These are phyloP conservation scores for Euryodendron excelsum DNA, from an alignment of 148 eudicot genomes.

Conservation along the genomic window DNA sequence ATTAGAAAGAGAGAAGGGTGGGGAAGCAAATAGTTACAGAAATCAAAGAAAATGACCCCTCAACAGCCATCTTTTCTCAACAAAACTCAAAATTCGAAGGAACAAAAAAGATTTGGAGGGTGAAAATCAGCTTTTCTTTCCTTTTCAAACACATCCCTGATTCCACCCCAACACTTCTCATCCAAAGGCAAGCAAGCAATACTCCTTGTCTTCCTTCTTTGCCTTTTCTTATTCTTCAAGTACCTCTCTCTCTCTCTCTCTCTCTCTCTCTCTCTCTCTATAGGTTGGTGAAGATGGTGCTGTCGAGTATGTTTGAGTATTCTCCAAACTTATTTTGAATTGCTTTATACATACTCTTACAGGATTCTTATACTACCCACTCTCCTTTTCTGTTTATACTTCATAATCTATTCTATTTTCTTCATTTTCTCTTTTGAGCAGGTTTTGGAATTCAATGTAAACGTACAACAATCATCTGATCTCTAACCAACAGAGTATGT, in stretches of 20 bases:
- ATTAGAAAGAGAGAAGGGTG: not conserved
- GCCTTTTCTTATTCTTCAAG: conserved; percentile 50
- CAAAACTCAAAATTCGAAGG: not conserved
- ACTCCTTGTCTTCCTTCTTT: conserved; percentile 5
- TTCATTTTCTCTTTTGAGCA: not conserved
- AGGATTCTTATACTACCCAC: conserved; percentile 33
- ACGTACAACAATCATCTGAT: not conserved
- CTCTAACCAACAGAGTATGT: not conserved
- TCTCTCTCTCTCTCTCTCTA: conserved; percentile 21
- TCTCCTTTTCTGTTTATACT: conserved; percentile 9
- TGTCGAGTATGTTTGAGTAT: conserved; percentile 40
- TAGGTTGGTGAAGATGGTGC: conserved; percentile 46
- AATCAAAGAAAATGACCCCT: conserved; percentile 29
- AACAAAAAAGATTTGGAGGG: conserved; percentile 10
- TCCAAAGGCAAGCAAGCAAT: conserved; percentile 43
- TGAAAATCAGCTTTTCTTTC: conserved; percentile 40
- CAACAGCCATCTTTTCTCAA: conserved; percentile 23
- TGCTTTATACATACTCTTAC: conserved; percentile 56
- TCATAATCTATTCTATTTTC: not conserved
- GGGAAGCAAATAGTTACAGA: not conserved
- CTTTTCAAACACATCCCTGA: conserved; percentile 39
- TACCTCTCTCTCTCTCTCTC: conserved; percentile 31
- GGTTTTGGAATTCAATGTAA: not conserved
- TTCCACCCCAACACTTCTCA: conserved; percentile 28
- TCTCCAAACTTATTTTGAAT: conserved; percentile 47